Evolutionary conservation across 148 eudicot species (phyloP).

Genomic region (Rhododendron williamsianum): DNA sequence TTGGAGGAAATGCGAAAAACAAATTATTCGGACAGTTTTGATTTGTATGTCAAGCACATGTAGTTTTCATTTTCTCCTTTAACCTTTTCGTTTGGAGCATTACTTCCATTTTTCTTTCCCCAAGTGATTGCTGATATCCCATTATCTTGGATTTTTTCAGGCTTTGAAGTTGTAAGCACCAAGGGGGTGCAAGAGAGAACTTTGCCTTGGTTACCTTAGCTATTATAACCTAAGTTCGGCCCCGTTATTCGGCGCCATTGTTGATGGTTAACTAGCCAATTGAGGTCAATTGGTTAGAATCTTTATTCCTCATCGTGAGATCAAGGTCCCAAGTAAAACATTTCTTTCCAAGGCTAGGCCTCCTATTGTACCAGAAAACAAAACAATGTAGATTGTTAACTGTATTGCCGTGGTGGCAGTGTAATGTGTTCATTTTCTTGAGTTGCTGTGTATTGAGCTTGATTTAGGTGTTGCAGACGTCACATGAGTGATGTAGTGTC

Average conservation of each 20-base stretch:
- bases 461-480: background rate
- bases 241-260: background rate
- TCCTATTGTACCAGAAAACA: background rate
- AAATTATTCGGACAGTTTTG: background rate
- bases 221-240: background rate
- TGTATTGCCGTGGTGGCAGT: background rate
- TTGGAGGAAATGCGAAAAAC: background rate
- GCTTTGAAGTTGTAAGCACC: constrained; percentile 9
- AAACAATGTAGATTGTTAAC: background rate
- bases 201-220: background rate
- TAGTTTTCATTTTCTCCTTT: background rate
- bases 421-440: background rate
- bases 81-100: background rate
- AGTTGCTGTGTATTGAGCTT: background rate
- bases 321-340: background rate
- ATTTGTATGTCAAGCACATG: background rate
- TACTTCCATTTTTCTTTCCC: background rate
- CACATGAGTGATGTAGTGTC: too few species aligned
- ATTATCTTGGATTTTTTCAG: constrained; percentile 7
- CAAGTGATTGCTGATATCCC: background rate
- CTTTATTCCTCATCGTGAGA: background rate
- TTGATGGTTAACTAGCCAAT: background rate
- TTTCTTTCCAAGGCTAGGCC: background rate
- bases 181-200: background rate
- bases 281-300: background rate